Percentiles rank a stretch among this genome's conserved stretches.
Evolutionary conservation across 2,329 filamentous ascomycete species (phyloP).

Genomic region (Sporothrix luriei): DNA sequence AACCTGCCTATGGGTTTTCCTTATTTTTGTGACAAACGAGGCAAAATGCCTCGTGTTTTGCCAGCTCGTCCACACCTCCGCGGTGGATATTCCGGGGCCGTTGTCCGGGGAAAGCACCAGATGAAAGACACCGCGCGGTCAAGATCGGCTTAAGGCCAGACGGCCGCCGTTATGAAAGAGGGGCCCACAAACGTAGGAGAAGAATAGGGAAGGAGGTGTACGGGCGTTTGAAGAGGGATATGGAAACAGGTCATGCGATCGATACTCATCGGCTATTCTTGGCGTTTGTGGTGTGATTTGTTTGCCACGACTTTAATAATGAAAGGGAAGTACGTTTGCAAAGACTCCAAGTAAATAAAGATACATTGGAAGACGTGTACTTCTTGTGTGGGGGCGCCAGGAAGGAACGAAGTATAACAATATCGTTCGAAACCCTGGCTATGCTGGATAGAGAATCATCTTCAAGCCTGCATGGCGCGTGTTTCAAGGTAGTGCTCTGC

Average conservation of each 20-base stretch:
- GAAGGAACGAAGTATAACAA: not conserved
- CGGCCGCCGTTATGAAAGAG: slow-evolving; percentile 2
- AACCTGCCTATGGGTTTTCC: not conserved
- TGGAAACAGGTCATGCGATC: not conserved
- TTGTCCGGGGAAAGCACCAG: slow-evolving; percentile 21
- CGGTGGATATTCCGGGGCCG: slow-evolving; percentile 20
- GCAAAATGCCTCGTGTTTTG: slow-evolving; percentile 24
- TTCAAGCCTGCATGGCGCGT: not conserved
- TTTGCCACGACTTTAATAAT: slow-evolving; percentile 3
- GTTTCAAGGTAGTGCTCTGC: not conserved
- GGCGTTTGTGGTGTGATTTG: not conserved
- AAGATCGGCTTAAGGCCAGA: slow-evolving; percentile 22
- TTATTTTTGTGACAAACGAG: slow-evolving; percentile 20
- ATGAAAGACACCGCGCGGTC: slow-evolving; percentile 6
- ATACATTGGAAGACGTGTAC: not conserved
- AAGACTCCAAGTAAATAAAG: not conserved
- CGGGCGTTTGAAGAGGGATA: not conserved
- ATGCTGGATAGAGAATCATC: not conserved
- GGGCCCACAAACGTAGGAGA: slow-evolving; percentile 10
- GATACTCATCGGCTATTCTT: not conserved
- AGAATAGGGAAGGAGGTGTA: not conserved
- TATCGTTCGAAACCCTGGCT: no score
- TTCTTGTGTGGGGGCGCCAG: not conserved
- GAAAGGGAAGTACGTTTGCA: not conserved
- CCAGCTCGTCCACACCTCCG: not conserved